Base-by-base conservation (phyloP, 495 filamentous ascomycete species). In the Mytilinidion resinicola region DNA sequence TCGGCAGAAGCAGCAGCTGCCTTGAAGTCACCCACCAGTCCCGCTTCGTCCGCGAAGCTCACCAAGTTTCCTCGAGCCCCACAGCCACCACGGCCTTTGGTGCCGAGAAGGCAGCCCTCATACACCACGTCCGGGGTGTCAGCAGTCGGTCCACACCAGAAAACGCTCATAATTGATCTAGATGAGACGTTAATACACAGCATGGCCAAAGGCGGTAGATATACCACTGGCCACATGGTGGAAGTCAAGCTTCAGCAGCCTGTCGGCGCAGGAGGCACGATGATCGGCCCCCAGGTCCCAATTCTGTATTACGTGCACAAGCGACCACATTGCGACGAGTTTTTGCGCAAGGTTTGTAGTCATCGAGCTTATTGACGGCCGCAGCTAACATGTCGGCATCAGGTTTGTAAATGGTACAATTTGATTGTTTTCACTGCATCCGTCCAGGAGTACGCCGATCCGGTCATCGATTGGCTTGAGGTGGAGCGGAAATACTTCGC, bases 281-380 rank as follows among this genome's bases (percentile, higher is more conserved):
- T 81, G 14, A 69, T 90, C 41, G 90, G 88, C 10, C 88, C 88
- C 47, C 92, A 96, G 67, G 91, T 97, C 70, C 93, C 93, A 5
- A 97, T 98, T 67, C 74, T 98, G 57, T 98, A 98, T 74, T 97
- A 96, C 76, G 93, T 98, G 51, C 95, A 97, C 74, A 96, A 97
- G 74, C 83, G 93, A 56, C 93, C 93, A 34, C 83, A 95, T 68
- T 97, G 95, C 73, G 92, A 98, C 72, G 93, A 97, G 57, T 98
- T 98, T 68, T 74, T 98, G 64, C 84, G 91, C 71, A 91, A 95
- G 70, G 84, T 88, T 69, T 76, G 73, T 60, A 42, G 11, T 41
- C 36, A 20, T 30, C 5, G 9, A 17, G 14, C 50, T 5, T 6
- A 25, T 20, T 34, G 11, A 35, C 14, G 15, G 59, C 68, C 48